phyloP scores from a whole-genome alignment of 257 asterid species.

The Solanum pinnatisectum region DNA sequence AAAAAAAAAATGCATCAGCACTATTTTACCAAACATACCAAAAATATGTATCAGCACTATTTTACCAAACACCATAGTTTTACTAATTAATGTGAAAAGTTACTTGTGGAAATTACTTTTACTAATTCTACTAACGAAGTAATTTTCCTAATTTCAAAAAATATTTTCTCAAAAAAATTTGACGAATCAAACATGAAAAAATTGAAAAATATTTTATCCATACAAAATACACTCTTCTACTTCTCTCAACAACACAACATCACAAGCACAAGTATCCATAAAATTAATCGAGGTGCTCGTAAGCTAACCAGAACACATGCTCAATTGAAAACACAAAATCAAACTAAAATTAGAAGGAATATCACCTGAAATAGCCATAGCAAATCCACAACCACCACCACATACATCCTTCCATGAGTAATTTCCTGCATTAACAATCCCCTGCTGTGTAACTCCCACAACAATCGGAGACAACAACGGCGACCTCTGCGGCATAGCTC shows the following conservation, averaged over 20 bases:
- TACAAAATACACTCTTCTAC: neutral
- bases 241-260: neutral
- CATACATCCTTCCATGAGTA: constrained; percentile 72
- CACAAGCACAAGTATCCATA: neutral
- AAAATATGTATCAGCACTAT: neutral
- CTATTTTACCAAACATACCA: neutral
- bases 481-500: constrained; percentile 87
- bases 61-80: neutral
- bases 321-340: neutral
- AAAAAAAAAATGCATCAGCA: neutral
- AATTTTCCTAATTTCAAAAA: neutral
- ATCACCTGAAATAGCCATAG: constrained; percentile 85
- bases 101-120: neutral
- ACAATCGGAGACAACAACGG: constrained; percentile 70
- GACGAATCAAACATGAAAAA: neutral
- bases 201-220: neutral
- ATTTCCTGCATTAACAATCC: constrained; percentile 21
- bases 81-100: neutral
- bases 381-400: constrained; percentile 98
- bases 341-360: neutral
- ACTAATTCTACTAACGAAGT: neutral
- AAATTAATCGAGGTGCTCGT: neutral
- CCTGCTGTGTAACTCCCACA: constrained; percentile 40
- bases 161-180: too few species aligned
- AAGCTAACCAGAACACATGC: neutral